Percentiles rank a stretch among this genome's conserved stretches.
Evolutionary conservation across 2,329 filamentous ascomycete genomes (phyloP).

Genomic region (Botrytis medusae): DNA sequence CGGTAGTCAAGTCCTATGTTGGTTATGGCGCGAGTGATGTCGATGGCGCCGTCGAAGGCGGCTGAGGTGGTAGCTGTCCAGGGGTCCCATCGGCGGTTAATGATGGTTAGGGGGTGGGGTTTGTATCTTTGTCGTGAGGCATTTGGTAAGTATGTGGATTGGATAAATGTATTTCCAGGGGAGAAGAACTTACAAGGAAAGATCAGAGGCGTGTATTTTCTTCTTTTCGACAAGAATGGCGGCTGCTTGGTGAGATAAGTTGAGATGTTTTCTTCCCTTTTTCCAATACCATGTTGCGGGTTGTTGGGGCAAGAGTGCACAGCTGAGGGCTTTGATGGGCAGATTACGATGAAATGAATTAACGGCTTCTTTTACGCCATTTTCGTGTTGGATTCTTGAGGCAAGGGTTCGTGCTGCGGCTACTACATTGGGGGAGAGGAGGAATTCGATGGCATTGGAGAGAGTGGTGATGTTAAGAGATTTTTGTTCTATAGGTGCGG

Average conservation of each 20-base stretch:
- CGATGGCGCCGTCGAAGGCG: neutral
- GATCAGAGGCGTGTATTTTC: slow-evolving; percentile 23
- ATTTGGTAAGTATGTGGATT: neutral
- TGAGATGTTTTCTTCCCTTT: slow-evolving; percentile 49
- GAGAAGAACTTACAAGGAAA: slow-evolving; percentile 29
- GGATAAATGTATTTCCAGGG: neutral
- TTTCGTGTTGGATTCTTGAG: slow-evolving; percentile 55
- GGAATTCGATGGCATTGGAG: slow-evolving; percentile 66
- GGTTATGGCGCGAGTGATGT: neutral
- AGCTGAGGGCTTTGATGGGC: slow-evolving; percentile 63
- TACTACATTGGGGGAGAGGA: slow-evolving; percentile 60
- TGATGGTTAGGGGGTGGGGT: neutral
- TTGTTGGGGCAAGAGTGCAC: slow-evolving; percentile 48
- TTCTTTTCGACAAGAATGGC: slow-evolving; percentile 59
- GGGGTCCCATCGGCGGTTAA: slow-evolving; percentile 2
- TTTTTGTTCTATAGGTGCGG: slow-evolving; percentile 68
- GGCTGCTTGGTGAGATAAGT: slow-evolving; percentile 62
- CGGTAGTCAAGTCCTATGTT: neutral
- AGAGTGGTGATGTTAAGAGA: slow-evolving; percentile 61
- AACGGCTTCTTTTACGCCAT: slow-evolving; percentile 64
- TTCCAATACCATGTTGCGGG: slow-evolving; percentile 50
- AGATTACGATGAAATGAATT: slow-evolving; percentile 53
- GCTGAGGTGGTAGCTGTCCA: slow-evolving; percentile 3
- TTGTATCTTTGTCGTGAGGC: neutral
- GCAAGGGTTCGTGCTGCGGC: slow-evolving; percentile 59